A percentile compares a stretch with the other conserved stretches of the same genome.
Conservation (phyloP, 441 rosid species). For the Populus hybrid region DNA sequence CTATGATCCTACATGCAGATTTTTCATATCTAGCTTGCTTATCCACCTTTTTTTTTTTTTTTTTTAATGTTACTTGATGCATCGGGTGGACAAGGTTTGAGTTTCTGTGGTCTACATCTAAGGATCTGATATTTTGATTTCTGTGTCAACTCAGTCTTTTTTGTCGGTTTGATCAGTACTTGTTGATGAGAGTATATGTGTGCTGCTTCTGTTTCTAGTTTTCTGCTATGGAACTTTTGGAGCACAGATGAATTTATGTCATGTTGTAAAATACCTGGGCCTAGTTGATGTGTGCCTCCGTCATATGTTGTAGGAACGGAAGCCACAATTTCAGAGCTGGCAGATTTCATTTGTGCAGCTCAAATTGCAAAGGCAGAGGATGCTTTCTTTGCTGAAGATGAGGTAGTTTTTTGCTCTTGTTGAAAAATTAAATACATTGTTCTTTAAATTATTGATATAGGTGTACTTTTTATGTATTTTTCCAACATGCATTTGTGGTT, state of each 20-base stretch:
- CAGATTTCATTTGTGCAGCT: constrained; percentile 83
- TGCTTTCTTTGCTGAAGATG: constrained; percentile 48
- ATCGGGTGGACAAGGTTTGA: not conserved
- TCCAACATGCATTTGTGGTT: not conserved
- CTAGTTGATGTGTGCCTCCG: not conserved
- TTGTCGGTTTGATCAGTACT: too few relatives aligned
- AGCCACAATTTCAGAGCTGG: constrained; percentile 53
- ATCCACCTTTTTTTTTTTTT: not conserved
- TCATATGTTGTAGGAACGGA: constrained; percentile 51
- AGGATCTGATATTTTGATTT: not conserved
- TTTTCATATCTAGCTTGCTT: not conserved
- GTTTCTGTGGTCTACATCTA: not conserved
- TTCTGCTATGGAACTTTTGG: too few relatives aligned
- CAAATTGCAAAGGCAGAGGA: constrained; percentile 59
- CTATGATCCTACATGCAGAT: not conserved
- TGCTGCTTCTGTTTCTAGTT: too few relatives aligned
- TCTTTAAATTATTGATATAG: too few relatives aligned
- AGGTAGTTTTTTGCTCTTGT: constrained; percentile 33
- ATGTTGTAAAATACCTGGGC: not conserved
- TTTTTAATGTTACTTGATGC: not conserved
- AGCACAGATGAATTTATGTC: not conserved
- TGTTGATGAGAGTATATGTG: too few relatives aligned
- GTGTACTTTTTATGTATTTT: not conserved
- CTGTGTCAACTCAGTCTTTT: not conserved
- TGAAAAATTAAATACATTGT: not conserved